These are phyloP conservation scores for Populus euphratica DNA, from an alignment of 345 rosid species.

Conservation along the genomic window DNA sequence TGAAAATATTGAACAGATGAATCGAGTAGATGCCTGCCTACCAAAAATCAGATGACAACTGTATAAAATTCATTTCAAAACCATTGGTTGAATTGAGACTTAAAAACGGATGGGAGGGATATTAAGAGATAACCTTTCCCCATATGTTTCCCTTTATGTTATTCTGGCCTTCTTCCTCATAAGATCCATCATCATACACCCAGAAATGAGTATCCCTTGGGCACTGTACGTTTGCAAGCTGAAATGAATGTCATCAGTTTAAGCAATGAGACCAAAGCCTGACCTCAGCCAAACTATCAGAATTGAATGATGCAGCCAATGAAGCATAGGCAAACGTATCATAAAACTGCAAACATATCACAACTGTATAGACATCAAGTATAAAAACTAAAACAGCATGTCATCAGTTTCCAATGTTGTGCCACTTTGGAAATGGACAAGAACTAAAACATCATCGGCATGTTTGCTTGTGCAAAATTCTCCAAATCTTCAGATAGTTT, in stretches of 20 bases:
- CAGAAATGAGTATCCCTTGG: conserved; percentile 89
- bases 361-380: neutral
- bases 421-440: neutral
- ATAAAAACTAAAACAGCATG: neutral
- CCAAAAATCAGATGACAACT: conserved; percentile 35
- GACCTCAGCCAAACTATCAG: conserved; percentile 1
- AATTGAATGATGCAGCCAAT: conserved; percentile 1
- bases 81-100: neutral
- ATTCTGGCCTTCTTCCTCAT: conserved; percentile 95
- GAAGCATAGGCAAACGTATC: neutral
- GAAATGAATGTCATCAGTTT: conserved; percentile 27
- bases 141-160: conserved; percentile 87
- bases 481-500: neutral
- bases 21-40: conserved; percentile 62
- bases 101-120: neutral
- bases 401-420: neutral
- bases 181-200: conserved; percentile 88
- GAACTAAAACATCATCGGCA: neutral
- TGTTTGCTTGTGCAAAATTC: neutral
- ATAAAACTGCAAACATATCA: conserved; percentile 2
- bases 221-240: conserved; percentile 83
- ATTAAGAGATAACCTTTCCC: conserved; percentile 63
- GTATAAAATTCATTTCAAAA: conserved; percentile 33
- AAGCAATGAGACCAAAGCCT: neutral
- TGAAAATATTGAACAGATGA: conserved; percentile 50